Base-by-base conservation (phyloP, 2,329 filamentous ascomycete species). In the Alternaria longipes region DNA sequence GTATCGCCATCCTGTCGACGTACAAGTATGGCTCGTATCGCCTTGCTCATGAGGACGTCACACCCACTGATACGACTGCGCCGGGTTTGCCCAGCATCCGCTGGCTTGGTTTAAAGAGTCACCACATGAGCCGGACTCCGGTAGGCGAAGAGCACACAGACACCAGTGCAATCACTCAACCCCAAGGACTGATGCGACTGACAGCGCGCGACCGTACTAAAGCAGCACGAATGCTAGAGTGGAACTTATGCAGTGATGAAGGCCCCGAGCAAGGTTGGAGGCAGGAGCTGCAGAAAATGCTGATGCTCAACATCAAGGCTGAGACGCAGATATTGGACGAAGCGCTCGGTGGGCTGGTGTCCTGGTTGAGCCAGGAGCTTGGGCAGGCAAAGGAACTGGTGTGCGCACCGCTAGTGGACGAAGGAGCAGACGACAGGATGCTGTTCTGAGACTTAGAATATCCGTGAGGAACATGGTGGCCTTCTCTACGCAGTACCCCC, bases 251-350 rank as follows among this genome's bases (percentile, higher is more conserved):
- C 7, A 67, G 69, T 1, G 73, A 74, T 8, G 65, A 79, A 11
- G 63, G 66, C 0, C 75, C 81, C 2, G 79, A 81, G 3, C 54
- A 67, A 0, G 78, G 81, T 7, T 79, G 87, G 63, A 79, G 79
- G 30, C 77, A 78, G 3, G 89, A 93, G 68, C 68, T 94, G 16
- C 91, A 93, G 70, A 68, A 84, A 1, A 93, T 94, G 91, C 78
- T 94, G 20, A 85, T 91, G 80, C 80, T 94, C 52, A 90, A 90
- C 54, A 69, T 89, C 49, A 95, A 94, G 71, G 90, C 90, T 0
- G 92, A 95, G 73, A 91, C 94, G 52, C 91, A 95, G 70, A 85
- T 88, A 18, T 78, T 92, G 7, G 89, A 91, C 36, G 74, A 77
- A 59, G 44, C 68, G 22, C 60, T 69, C 8, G 71, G 71, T 20